A percentile compares a stretch with the other conserved stretches of the same genome.
These are phyloP conservation scores for Pyrus hybrid DNA, from an alignment of 331 rosid genomes.

Conservation along the genomic window DNA sequence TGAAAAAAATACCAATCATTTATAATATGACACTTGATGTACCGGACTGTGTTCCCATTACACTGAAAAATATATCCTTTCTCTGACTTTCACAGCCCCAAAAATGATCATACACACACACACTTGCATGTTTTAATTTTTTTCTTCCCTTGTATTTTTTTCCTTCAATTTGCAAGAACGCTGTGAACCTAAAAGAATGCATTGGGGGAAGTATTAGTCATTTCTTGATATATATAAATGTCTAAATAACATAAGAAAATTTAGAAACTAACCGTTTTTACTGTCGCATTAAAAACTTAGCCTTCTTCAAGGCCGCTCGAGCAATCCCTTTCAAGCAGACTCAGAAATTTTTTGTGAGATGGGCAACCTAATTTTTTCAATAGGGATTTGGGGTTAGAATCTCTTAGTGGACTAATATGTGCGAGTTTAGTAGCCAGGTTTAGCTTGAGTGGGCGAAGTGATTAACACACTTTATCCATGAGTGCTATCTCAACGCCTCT, in stretches of 20 bases:
- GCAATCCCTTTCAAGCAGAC: not conserved
- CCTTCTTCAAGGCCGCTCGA: not conserved
- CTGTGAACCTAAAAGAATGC: not conserved
- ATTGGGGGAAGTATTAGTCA: too few relatives aligned
- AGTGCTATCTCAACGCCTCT: not conserved
- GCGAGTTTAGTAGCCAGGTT: not conserved
- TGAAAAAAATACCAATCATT: not conserved
- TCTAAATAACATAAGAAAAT: too few relatives aligned
- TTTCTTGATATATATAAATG: not conserved
- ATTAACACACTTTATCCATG: not conserved
- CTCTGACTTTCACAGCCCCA: slow-evolving; percentile 5
- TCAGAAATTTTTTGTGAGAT: not conserved
- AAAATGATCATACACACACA: not conserved
- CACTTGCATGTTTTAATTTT: not conserved
- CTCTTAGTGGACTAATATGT: not conserved
- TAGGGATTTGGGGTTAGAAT: not conserved
- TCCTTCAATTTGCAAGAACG: not conserved
- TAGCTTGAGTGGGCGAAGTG: not conserved
- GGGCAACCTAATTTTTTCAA: too few relatives aligned
- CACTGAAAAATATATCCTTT: not conserved
- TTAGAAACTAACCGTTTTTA: not conserved
- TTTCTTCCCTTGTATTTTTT: not conserved
- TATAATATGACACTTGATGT: too few relatives aligned
- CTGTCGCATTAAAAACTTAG: not conserved
- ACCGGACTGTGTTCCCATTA: too few relatives aligned